Base-by-base conservation (phyloP, 352 stramenopile species). In the Thalassiosira gravida region DNA sequence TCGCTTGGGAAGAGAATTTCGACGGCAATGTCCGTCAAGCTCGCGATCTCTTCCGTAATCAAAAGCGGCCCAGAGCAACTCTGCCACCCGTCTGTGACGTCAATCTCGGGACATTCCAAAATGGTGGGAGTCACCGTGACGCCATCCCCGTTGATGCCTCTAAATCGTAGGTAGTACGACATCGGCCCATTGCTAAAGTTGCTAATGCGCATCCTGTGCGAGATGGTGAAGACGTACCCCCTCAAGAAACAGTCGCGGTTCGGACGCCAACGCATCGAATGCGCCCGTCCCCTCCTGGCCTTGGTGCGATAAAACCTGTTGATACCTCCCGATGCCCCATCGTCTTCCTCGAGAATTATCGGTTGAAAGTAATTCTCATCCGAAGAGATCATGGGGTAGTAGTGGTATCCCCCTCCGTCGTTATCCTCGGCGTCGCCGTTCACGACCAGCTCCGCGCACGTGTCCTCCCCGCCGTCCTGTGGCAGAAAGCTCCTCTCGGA, bases 221-320 rank as follows among this genome's bases (percentile, higher is more conserved):
- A 79, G 22, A 78, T 37, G n/a, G 29, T 74, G 44, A 82, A 87
- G 1, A 81, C 53, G 35, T 70, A 74, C 6, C 62, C 74, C 35
- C 67, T 63, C 0, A 77, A 62, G 44, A 86, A 71, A 47, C 78
- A 86, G 3, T 67, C 50, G 3, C 44, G 20, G 53, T 80, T 55
- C 18, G 37, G 27, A 73, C 73, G 16, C 55, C 64, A 69, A 64
- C 69, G 22, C 18, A 72, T 22, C 0, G 24, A 66, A 25, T 84
- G 32, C 0, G 35, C 49, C n/a, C 25, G 16, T 13, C 50, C 46
- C 47, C 53, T 32, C n/a, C 46, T 55, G 2, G 37, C 53, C 9
- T 49, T 49, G 35, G 18, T 76, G 18, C 50, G 72, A 39, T 83
- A 87, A 39, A 82, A 87, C 55, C 71, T 84, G 75, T 87, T 87